Conservation (phyloP, 768 basidiomycete species). For the Podaxis sp. region DNA sequence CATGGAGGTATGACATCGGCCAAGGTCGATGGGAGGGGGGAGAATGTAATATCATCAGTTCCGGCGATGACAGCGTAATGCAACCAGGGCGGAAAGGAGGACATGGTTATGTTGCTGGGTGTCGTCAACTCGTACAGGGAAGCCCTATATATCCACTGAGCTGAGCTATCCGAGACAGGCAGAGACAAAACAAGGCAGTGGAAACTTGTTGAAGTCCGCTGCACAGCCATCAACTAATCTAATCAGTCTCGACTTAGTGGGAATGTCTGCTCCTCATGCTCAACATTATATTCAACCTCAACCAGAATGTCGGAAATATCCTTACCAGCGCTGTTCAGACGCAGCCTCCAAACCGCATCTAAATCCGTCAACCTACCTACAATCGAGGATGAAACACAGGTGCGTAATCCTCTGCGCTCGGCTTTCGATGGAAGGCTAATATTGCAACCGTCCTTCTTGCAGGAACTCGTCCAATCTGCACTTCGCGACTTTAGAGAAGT, state of each 20-base stretch:
- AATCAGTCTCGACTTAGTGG: not conserved
- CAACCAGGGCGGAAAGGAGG: no score
- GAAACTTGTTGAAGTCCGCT: not conserved
- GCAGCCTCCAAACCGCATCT: conserved; percentile 31
- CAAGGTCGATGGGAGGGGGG: no score
- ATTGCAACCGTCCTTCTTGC: not conserved
- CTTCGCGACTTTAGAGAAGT: conserved; percentile 53
- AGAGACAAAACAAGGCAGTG: no score
- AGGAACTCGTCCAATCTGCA: conserved; percentile 59
- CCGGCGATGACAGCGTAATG: no score
- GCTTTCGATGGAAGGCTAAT: not conserved
- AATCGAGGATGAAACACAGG: conserved; percentile 41
- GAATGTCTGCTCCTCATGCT: not conserved
- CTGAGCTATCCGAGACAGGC: no score
- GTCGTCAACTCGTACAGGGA: no score
- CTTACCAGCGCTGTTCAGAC: conserved; percentile 33
- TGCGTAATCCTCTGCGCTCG: conserved; percentile 10
- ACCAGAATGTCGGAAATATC: conserved; percentile 23
- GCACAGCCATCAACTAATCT: conserved; percentile 11
- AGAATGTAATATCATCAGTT: no score
- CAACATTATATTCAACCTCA: not conserved
- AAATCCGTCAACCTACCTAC: conserved; percentile 35
- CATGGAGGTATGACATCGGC: no score
- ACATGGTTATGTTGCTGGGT: no score
- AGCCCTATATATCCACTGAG: no score